These are phyloP conservation scores for Claviceps maximensis DNA, from an alignment of 2,329 filamentous ascomycete genomes.

Conservation along the genomic window DNA sequence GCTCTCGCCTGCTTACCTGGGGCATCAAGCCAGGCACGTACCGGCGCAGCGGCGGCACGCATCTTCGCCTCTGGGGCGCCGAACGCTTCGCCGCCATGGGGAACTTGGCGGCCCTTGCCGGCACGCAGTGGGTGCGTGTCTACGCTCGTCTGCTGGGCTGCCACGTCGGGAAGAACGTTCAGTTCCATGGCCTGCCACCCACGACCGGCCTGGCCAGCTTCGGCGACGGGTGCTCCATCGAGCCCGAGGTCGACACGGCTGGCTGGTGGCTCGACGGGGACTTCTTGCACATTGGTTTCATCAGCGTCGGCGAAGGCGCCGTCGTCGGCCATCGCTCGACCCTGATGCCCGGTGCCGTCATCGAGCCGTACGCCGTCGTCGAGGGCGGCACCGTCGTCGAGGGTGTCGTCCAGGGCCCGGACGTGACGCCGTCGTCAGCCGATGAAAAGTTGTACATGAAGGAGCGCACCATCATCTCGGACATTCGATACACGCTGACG, in stretches of 20 bases:
- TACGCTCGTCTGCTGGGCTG: constrained; percentile 11
- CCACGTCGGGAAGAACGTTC: constrained; percentile 9
- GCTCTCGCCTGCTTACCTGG: constrained; percentile 5
- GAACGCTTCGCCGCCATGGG: constrained; percentile 8
- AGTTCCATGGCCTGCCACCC: constrained; percentile 10
- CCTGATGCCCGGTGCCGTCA: constrained; percentile 8
- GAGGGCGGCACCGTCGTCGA: constrained; percentile 8
- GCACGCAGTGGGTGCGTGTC: constrained; percentile 9
- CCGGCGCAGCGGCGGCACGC: constrained; percentile 7
- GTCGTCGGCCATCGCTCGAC: constrained; percentile 9
- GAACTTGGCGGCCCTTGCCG: constrained; percentile 5
- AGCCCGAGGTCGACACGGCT: constrained; percentile 10
- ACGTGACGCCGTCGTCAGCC: not conserved
- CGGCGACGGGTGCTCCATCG: constrained; percentile 9
- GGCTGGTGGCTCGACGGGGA: constrained; percentile 14
- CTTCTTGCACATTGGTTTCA: constrained; percentile 8
- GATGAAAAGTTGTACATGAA: constrained; percentile 1
- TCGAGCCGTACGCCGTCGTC: constrained; percentile 9
- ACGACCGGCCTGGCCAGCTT: constrained; percentile 10
- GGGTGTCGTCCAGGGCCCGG: constrained; percentile 4
- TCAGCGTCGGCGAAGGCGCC: constrained; percentile 9
- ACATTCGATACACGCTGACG: constrained; percentile 6
- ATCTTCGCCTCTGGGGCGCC: constrained; percentile 10
- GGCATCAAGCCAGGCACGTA: constrained; percentile 10
- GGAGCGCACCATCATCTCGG: constrained; percentile 1